Base-by-base conservation (phyloP, 768 basidiomycete species). In the Auriscalpium microsporum region DNA sequence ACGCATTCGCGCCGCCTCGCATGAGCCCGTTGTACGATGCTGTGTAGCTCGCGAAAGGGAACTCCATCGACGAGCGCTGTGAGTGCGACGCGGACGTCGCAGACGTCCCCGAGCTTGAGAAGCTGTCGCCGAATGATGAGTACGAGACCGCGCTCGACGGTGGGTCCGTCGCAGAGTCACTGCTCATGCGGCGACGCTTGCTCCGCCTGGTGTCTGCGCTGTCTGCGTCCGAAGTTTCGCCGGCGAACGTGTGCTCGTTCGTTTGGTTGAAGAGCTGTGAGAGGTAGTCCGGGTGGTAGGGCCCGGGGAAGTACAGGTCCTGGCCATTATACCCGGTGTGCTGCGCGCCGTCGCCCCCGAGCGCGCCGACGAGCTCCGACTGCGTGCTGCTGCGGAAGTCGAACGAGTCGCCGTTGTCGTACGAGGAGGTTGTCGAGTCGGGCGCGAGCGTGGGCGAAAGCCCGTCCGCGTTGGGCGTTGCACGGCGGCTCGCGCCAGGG, bases 101-200 rank as follows among this genome's bases (percentile, higher is more conserved):
- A 4, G 82, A 80, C 21, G 81, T 80, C 8, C 78, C 71, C 44
- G 69, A 65, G 8, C 40, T 37, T 23, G 60, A 62, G 53, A 62
- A 62, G 76, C 72, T n/a, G 80, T 79, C 35, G 81, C 80, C 52
- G 42, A 62, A 67, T 8, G 81, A 78, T 11, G 80, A 78, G 67
- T 78, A 86, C 8, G 81, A 78, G 4, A 79, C 78, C 0, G 87
- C 84, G 2, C 82, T 83, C 4, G 80, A 83, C 0, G 76, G 78
- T 0, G 77, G 78, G 58, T 78, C 77, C 3, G 77, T 76, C 6
- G 70, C 72, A 16, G 76, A 76, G 54, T 71, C 74, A 51, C 62
- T 74, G 72, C 86, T 87, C 87, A 89, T 84, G 52, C 87, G 72
- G 11, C 87, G 75, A 5, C 86, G 79, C 68, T 90, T 91, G 58